Base-by-base conservation (phyloP, 305 asterid genomes). In the Vinca major region DNA sequence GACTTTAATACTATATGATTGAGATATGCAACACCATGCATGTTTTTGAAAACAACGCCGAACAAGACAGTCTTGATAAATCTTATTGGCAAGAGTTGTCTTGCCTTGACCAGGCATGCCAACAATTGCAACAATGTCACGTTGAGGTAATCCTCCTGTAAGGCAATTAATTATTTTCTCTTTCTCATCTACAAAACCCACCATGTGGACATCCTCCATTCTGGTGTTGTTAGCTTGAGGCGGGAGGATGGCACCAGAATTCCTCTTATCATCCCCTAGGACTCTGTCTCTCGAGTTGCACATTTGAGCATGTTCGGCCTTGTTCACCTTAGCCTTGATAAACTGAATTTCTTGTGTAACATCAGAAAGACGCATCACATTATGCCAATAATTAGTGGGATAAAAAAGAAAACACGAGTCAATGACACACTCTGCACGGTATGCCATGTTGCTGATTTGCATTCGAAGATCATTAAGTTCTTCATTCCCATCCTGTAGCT, bases 121-220 rank as follows among this genome's bases (percentile, higher is more conserved):
- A 11, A 53, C 44, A 66, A 66, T 50, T 17, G 70, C 17, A 48
- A 66, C 60, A 50, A 66, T 26, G 11, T 48, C 49, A 13, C 52
- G 47, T 13, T n/a, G 37, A 17, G 6, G 8, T 10, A 7, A 17
- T 65, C 70, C 70, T 26, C 10, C 17, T 4, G 8, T 20, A 13
- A 65, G 70, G 6, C 10, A 3, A 26, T 13, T 57, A 12, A 39
- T 49, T 33, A 65, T 21, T 5, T 21, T 49, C 16, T 51, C 21
- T 40, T n/a, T 43, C 36, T 62, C 85, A 26, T 70, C 80, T 36
- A 14, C 55, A 16, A 80, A 76, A 6, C 80, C 70, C 39, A 70
- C 52, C 5, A 52, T 36, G n/a, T n/a, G n/a, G 45, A 37, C 66
- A 17, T 48, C 51, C 10, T 48, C 51, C n/a, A n/a, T n/a, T n/a